phyloP scores from a whole-genome alignment of 352 stramenopile genomes.

The Phytophthora pini region DNA sequence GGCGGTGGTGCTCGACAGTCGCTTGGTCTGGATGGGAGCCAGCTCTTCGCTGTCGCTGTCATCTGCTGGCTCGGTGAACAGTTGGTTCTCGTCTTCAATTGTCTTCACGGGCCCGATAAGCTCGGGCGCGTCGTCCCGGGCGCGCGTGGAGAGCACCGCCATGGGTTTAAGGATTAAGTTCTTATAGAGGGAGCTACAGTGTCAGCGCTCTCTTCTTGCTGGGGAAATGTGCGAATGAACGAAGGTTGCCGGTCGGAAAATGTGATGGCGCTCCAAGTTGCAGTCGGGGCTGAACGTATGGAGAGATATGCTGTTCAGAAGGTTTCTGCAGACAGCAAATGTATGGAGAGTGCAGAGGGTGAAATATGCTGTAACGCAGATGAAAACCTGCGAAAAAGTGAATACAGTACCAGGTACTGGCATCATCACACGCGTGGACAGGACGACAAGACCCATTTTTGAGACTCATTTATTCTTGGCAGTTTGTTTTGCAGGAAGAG shows the following conservation, averaged over 20 bases:
- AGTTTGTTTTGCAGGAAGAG: conserved; percentile 2
- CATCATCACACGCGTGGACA: conserved; percentile 13
- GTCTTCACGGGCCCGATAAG: conserved; percentile 29
- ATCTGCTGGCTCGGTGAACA: conserved; percentile 8
- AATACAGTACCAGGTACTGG: neutral
- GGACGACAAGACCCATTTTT: conserved; percentile 1
- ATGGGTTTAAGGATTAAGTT: conserved; percentile 1
- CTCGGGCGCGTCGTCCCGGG: conserved; percentile 16
- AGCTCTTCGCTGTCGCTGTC: conserved; percentile 9
- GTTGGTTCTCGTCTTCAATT: conserved; percentile 33
- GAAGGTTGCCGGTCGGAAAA: conserved; percentile 17
- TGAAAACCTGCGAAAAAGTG: conserved; percentile 2
- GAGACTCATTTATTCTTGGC: conserved; percentile 1
- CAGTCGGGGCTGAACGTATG: conserved; percentile 7
- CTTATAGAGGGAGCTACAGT: neutral
- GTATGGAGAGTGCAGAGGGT: no score
- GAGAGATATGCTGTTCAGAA: no score
- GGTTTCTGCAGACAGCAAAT: no score
- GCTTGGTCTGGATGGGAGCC: conserved; percentile 23
- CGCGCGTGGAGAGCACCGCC: conserved; percentile 22
- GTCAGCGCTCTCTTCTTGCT: conserved; percentile 1
- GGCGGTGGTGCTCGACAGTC: conserved; percentile 28
- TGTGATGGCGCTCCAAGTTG: conserved; percentile 15
- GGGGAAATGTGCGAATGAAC: conserved; percentile 31
- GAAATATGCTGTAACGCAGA: neutral